Evolutionary conservation across 192 early-diverging fungal genomes (phyloP), one percentile per base, ranked within the genome.

Genomic region (Oehlia diaphana): DNA sequence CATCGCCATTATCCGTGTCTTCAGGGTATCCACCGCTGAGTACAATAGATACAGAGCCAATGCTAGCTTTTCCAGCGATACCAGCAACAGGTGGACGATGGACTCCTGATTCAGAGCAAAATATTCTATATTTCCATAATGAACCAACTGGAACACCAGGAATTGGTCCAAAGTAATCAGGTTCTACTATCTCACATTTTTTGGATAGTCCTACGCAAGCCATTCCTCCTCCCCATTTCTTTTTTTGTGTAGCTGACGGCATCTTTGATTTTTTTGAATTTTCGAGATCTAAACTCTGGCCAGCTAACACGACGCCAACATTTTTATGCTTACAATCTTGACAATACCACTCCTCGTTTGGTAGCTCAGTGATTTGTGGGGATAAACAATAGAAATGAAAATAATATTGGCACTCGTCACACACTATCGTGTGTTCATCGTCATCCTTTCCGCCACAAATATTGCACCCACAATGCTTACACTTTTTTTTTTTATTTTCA

Each of bases 21-120:
- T 92, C 90, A 0, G 86, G 85, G 73, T 92, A 93, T 12, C 92
- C 92, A 21, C 86, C 88, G 0, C 89, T 85, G 9, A 94, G 81
- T 10, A 91, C 89, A 65, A 93, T 81, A 3, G 92, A 93, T 4
- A 87, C 84, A 0, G 92, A 89, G 0, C 92, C 90, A 13, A 47
- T 81, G 0, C 72, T 74, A 3, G 89, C 79, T 8, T 80, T 69
- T 0, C 93, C 92, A 39, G 88, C 82, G 58, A 94, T 93, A 8
- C 92, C 91, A 6, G 79, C 84, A 16, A 94, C 90, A 1, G 87
- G 86, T 53, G 92, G 91, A 13, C 93, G 87, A 84, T 67, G 91
- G 9, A 92, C 84, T 2, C 88, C 91, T 33, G 88, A 84, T 14
- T 85, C 89, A 37, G 83, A 84, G 21, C 84, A 82, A 31, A 86